phyloP scores from a whole-genome alignment of 345 rosid genomes.

The Melaleuca alternifolia region DNA sequence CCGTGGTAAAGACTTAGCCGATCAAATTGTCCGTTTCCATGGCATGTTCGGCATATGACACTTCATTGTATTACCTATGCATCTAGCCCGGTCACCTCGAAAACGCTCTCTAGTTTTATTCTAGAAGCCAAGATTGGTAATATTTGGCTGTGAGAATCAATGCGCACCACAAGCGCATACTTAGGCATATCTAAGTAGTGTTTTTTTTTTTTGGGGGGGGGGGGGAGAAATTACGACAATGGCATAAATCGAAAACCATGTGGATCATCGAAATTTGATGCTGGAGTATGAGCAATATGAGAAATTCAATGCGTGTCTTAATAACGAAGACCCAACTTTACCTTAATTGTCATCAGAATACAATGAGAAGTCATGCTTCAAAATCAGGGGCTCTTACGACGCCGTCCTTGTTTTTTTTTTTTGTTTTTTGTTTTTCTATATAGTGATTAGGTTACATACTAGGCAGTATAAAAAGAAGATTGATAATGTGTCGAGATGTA shows the following conservation, averaged over 20 bases:
- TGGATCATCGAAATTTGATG: not conserved
- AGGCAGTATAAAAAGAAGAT: not conserved
- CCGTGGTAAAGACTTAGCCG: not conserved
- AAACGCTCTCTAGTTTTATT: not conserved
- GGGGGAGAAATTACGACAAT: not conserved
- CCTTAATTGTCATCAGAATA: not conserved
- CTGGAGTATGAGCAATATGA: not conserved
- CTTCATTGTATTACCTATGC: not conserved
- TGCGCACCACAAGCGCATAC: not conserved
- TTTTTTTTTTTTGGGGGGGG: no score
- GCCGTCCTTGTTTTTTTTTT: not conserved
- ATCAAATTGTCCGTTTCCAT: not conserved
- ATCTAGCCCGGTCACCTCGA: not conserved
- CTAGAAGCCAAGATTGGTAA: not conserved
- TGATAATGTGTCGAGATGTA: not conserved
- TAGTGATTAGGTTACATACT: not conserved
- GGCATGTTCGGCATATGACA: no score
- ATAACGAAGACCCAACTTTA: not conserved
- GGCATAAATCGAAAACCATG: not conserved
- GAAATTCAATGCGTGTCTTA: not conserved
- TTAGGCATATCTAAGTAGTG: not conserved
- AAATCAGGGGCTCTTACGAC: not conserved
- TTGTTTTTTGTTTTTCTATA: not conserved
- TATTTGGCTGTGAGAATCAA: not conserved
- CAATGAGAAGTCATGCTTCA: not conserved